Base-by-base conservation (phyloP, 2,329 filamentous ascomycete species). In the Epicoccum nigrum region DNA sequence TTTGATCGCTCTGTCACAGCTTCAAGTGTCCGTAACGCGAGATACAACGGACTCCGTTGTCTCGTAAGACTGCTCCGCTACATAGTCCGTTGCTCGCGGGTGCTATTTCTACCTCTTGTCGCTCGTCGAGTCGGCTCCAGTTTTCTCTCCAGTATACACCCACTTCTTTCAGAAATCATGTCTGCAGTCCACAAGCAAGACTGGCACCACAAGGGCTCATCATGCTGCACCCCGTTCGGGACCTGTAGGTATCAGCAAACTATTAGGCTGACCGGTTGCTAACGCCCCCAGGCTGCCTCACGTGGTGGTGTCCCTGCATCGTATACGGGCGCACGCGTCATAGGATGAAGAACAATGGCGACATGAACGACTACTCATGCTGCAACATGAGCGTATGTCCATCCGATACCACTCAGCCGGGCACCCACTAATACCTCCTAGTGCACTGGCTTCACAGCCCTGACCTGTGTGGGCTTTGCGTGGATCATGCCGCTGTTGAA, bases 231-330 rank as follows among this genome's bases (percentile, higher is more conserved):
- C 5, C 69, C 68, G 7, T 59, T 71, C 12, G 55, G 56, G 13
- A 67, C 65, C 12, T 71, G 69, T 70, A 54, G 48, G 65, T 27
- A 21, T 9, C 8, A 25, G 28, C 9, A 23, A 4, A 1, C 15
- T 3, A 5, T 2, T 28, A 1, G 9, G 8, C 17, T 2, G 5
- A 12, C 1, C 6, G 4, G 3, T 7, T n/a, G 25, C 52, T 62
- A 9, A 60, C 45, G 12, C 21, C 12, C 3, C 6, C 11, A 71
- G 68, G 69, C 55, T 60, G 65, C 37, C 55, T 72, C 8, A 60
- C 65, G 20, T 71, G 65, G 59, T 72, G 61, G 58, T 67, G 65
- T 34, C 69, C 68, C 15, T 72, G 69, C 55, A 61, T 72, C 15
- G 27, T 61, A 2, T 66, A 70, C 51, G 69, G 69, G 7, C 61